Evolutionary conservation across 805 yeast species (phyloP).

Genomic region (Metschnikowia bowlesiae): DNA sequence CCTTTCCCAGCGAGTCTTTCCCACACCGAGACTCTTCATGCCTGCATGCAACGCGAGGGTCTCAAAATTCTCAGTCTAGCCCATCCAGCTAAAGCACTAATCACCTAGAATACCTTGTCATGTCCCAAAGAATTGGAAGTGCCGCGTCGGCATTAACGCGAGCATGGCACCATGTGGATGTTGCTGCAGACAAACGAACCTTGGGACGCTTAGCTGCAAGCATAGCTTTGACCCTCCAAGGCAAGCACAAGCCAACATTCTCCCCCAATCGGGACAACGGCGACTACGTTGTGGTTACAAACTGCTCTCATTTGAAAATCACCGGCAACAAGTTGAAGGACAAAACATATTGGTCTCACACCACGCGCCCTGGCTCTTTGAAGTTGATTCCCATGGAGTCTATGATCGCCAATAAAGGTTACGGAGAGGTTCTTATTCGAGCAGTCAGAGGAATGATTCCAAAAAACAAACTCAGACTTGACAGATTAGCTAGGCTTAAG

Average conservation of each 20-base stretch:
- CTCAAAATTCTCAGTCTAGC: constrained; percentile 1
- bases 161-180: constrained; percentile 94
- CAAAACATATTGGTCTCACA: constrained; percentile 85
- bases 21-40: not conserved
- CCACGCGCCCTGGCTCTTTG: constrained; percentile 84
- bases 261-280: constrained; percentile 79
- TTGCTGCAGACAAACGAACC: constrained; percentile 77
- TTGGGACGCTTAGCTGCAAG: constrained; percentile 88
- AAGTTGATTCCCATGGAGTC: constrained; percentile 78
- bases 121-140: constrained; percentile 48
- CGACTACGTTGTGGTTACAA: constrained; percentile 94
- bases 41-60: not conserved
- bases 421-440: constrained; percentile 73
- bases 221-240: constrained; percentile 84
- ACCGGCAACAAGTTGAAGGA: constrained; percentile 82
- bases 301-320: constrained; percentile 74
- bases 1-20: not conserved
- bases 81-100: constrained; percentile 1
- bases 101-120: constrained; percentile 10
- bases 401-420: constrained; percentile 73
- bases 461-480: constrained; percentile 75
- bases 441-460: constrained; percentile 98
- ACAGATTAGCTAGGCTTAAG: constrained; percentile 78
- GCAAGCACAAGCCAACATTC: constrained; percentile 94
- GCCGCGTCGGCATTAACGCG: constrained; percentile 76